These are phyloP conservation scores for Venustampulla echinocandica DNA, from an alignment of 495 filamentous ascomycete genomes.

Conservation along the genomic window DNA sequence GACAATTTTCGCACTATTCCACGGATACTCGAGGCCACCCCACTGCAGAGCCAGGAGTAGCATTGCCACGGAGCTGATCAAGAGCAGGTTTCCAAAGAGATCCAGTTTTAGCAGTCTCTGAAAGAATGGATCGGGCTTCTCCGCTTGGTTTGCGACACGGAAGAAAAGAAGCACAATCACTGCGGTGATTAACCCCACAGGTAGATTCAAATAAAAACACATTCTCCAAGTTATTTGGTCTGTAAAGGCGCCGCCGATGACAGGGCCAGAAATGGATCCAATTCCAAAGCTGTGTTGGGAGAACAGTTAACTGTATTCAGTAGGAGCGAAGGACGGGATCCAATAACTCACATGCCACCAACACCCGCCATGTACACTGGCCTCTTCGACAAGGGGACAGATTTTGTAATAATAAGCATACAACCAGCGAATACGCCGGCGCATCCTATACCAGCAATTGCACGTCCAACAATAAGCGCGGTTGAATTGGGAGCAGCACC, in stretches of 20 bases:
- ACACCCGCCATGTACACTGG: conserved; percentile 36
- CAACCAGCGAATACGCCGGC: conserved; percentile 42
- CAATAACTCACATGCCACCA: conserved; percentile 5
- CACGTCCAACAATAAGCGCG: conserved; percentile 52
- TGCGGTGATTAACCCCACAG: conserved; percentile 37
- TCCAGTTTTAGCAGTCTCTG: conserved; percentile 46
- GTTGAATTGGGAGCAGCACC: conserved; percentile 48
- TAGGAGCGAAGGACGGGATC: not conserved
- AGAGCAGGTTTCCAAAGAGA: conserved; percentile 48
- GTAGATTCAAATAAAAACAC: conserved; percentile 40
- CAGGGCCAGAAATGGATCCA: conserved; percentile 62
- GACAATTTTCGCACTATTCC: conserved; percentile 51
- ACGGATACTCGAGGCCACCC: conserved; percentile 54
- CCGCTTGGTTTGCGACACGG: conserved; percentile 24
- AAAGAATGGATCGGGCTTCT: conserved; percentile 9
- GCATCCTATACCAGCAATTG: conserved; percentile 48
- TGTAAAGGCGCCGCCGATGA: conserved; percentile 49
- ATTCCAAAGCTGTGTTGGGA: conserved; percentile 36
- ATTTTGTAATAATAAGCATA: conserved; percentile 2
- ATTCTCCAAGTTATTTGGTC: conserved; percentile 33
- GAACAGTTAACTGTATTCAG: not conserved
- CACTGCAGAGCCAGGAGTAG: conserved; percentile 65
- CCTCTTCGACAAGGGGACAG: conserved; percentile 56
- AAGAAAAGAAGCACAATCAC: conserved; percentile 36
- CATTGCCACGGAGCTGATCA: conserved; percentile 55